phyloP scores from a whole-genome alignment of 2,329 filamentous ascomycete genomes.

The Neonectria coccinea region DNA sequence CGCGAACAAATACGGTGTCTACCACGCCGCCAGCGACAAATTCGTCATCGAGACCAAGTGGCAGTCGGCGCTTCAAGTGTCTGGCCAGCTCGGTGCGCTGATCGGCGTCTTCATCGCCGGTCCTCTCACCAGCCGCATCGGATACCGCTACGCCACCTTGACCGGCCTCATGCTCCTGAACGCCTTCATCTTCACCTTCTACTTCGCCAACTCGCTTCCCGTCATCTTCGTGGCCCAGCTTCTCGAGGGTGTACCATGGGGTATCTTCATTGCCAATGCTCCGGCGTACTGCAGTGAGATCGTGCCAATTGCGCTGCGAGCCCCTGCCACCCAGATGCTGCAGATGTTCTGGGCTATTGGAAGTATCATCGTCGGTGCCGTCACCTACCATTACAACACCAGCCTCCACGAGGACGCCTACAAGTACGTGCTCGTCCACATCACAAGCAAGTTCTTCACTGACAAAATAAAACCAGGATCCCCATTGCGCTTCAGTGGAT shows the following conservation, averaged over 20 bases:
- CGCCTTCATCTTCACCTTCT: constrained; percentile 61
- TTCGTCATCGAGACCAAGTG: constrained; percentile 55
- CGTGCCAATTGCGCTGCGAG: constrained; percentile 67
- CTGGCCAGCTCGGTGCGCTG: constrained; percentile 51
- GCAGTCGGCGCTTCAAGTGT: constrained; percentile 53
- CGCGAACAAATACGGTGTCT: constrained; percentile 52
- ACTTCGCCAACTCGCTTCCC: constrained; percentile 60
- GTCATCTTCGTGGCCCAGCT: constrained; percentile 64
- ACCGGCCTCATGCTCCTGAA: constrained; percentile 53
- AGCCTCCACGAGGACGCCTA: constrained; percentile 26
- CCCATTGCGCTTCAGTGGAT: constrained; percentile 70
- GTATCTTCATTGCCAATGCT: constrained; percentile 72
- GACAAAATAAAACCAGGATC: constrained; percentile 52
- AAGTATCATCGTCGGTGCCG: constrained; percentile 67
- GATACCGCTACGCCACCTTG: constrained; percentile 54
- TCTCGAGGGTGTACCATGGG: constrained; percentile 71
- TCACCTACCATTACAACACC: constrained; percentile 64
- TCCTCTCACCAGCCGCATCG: constrained; percentile 52
- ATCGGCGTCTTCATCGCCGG: constrained; percentile 53
- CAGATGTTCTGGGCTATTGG: constrained; percentile 75
- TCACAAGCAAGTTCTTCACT: constrained; percentile 37
- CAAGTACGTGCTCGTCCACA: constrained; percentile 34
- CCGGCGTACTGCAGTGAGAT: constrained; percentile 72
- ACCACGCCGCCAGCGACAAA: constrained; percentile 31
- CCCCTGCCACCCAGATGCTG: constrained; percentile 68